Conservation (phyloP, 352 stramenopile genomes). For the Phytophthora multivora region DNA sequence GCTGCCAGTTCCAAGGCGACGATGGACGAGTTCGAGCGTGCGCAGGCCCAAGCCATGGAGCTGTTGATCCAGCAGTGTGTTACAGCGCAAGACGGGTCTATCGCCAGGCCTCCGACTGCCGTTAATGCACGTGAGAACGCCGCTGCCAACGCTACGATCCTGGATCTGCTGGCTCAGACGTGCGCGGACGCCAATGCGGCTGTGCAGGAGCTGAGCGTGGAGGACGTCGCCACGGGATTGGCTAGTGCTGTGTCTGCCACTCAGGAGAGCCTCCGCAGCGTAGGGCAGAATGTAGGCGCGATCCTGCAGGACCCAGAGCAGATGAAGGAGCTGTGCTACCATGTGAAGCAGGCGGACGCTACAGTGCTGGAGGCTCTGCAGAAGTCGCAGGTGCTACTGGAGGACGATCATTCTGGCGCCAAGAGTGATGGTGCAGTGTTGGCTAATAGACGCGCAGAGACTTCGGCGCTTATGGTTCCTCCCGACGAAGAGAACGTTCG, state of each 20-base stretch:
- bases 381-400: conserved; percentile 27
- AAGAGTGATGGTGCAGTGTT: conserved; percentile 12
- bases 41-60: conserved; percentile 62
- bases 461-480: conserved; percentile 24
- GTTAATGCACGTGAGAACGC: conserved; percentile 16
- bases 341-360: conserved; percentile 54
- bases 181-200: conserved; percentile 66
- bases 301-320: conserved; percentile 72
- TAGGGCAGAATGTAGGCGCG: conserved; percentile 55
- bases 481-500: conserved; percentile 73
- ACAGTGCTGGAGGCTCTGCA: conserved; percentile 53
- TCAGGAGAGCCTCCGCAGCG: conserved; percentile 64
- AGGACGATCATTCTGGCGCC: conserved; percentile 12
- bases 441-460: neutral
- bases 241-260: conserved; percentile 60
- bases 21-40: conserved; percentile 51
- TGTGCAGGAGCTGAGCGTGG: conserved; percentile 54
- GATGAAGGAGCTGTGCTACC: conserved; percentile 58
- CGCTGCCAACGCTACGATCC: conserved; percentile 48
- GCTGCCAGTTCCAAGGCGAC: neutral
- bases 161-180: conserved; percentile 68
- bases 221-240: conserved; percentile 59
- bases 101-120: neutral
- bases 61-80: conserved; percentile 62
- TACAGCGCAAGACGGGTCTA: neutral